A percentile compares a stretch with the other conserved stretches of the same genome.
These are phyloP conservation scores for Oxyria digyna DNA, from an alignment of 148 eudicot genomes.

Conservation along the genomic window DNA sequence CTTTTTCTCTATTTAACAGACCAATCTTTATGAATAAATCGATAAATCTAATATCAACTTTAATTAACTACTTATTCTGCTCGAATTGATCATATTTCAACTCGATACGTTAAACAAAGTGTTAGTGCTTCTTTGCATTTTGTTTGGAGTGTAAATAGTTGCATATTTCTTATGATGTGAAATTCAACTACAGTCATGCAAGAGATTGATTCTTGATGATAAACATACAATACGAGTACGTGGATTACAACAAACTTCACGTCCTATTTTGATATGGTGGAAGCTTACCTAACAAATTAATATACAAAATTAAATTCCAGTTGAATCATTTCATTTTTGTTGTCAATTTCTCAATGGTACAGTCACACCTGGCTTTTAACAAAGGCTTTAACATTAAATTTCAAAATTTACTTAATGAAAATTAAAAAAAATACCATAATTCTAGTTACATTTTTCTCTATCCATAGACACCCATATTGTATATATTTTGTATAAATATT, in stretches of 20 bases:
- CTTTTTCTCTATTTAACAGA: no score
- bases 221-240: background rate
- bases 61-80: no score
- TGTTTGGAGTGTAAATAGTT: background rate
- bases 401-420: no score
- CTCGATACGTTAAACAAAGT: no score
- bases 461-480: no score
- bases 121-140: background rate
- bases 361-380: no score
- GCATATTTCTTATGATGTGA: background rate
- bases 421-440: background rate
- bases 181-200: background rate
- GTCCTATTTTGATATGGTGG: background rate
- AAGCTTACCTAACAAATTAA: conserved; percentile 4
- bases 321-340: background rate
- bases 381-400: no score
- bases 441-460: no score
- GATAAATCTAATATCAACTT: no score
- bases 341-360: background rate
- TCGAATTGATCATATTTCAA: no score
- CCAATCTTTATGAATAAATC: no score
- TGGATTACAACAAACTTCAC: conserved; percentile 2
- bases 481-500: no score
- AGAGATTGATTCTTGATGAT: background rate
- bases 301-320: background rate